Evolutionary conservation across 2,329 filamentous ascomycete species (phyloP), one percentile per base, ranked within the genome.

Genomic region (Pseudogymnoascus sp.): DNA sequence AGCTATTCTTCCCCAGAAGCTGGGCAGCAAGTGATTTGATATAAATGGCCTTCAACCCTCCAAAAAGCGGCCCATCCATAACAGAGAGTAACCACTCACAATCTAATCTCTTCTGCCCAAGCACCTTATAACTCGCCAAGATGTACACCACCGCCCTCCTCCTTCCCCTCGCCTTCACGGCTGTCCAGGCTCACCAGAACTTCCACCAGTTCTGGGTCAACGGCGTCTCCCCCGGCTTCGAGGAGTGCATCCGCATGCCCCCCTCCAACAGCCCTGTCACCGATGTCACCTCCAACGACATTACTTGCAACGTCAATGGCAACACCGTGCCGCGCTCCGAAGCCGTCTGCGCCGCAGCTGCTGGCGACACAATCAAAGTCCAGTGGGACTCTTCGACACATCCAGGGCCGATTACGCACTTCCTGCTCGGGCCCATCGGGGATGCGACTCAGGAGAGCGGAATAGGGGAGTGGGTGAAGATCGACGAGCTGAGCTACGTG

Each of bases 201-300:
- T 71, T 76, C 40, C 73, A 76, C 63, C 74, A 76, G 67, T 74
- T 76, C 64, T 76, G 73, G 74, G 72, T 76, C 27, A 75, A 76
- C 61, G 73, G 68, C 61, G 71, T 71, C 31, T 68, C 70, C 40
- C 72, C 73, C 5, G 73, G 72, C 12, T 72, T 72, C 55, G 62
- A 74, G 60, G 29, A 31, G n/a, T 84, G 81, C 66, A 79, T 77
- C 37, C 77, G 82, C 60, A 62, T 80, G 0, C 80, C 80, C 1
- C 60, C 70, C 0, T 79, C 72, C 68, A 86, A 85, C 73, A 78
- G 70, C 10, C 81, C 82, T 2, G 68, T 69, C 37, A 73, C 69
- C 13, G 71, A 55, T 60, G 59, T 31, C 61, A 39, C n/a, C 48
- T 58, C 77, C 45, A 72, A 75, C 60, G 78, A 78, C 69, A 78